Percentiles rank a stretch among this genome's conserved stretches.
These are phyloP conservation scores for Leucosporidium yakuticum DNA, from an alignment of 768 basidiomycete genomes.

Conservation along the genomic window DNA sequence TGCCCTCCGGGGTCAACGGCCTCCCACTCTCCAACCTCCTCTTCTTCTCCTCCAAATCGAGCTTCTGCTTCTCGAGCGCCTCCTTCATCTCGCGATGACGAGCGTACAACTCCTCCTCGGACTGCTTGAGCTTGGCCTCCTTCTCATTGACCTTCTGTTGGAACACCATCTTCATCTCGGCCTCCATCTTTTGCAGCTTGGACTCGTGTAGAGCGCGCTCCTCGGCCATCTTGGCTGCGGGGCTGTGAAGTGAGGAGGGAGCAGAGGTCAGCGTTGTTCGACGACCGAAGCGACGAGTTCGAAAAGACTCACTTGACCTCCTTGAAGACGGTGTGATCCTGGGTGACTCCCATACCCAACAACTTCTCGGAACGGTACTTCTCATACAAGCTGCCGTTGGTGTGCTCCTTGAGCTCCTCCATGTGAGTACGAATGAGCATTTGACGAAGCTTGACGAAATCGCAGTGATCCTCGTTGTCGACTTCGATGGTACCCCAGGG, in stretches of 20 bases:
- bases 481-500: conserved; percentile 99
- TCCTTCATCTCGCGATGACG: conserved; percentile 99
- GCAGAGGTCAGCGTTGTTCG: not conserved
- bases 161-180: conserved; percentile 99
- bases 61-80: conserved; percentile 89
- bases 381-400: conserved; percentile 92
- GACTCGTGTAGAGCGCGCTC: conserved; percentile 94
- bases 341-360: conserved; percentile 92
- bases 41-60: conserved; percentile 90
- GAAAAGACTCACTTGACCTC: conserved; percentile 80
- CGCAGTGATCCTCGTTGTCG: conserved; percentile 98
- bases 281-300: not conserved
- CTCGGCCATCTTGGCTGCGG: conserved; percentile 90
- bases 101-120: conserved; percentile 96
- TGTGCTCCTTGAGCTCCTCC: conserved; percentile 97
- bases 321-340: conserved; percentile 96
- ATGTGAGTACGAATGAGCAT: conserved; percentile 99
- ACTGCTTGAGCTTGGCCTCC: conserved; percentile 97
- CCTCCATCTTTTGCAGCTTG: conserved; percentile 98
- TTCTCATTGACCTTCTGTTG: conserved; percentile 99
- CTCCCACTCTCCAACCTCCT: conserved; percentile 87
- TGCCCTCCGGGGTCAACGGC: conserved; percentile 84
- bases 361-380: conserved; percentile 97
- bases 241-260: conserved; percentile 51
- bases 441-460: conserved; percentile 98